Evolutionary conservation across 108 stramenopile species (phyloP).

Genomic region (Cyclotella choctawhatcheeana): DNA sequence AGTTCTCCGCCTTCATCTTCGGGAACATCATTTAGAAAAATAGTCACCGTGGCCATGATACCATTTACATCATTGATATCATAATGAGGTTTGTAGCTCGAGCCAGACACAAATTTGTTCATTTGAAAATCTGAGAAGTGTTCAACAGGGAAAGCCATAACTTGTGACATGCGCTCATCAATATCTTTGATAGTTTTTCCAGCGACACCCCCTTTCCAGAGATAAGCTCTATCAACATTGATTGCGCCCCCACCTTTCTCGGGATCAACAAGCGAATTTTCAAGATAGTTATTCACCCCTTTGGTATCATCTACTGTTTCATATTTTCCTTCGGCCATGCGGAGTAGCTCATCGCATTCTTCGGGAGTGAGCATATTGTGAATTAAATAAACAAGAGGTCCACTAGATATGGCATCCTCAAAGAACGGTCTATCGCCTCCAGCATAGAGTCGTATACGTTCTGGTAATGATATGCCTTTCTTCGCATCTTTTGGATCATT

Average conservation of each 20-base stretch:
- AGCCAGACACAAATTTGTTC: constrained; percentile 66
- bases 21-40: constrained; percentile 73
- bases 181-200: constrained; percentile 68
- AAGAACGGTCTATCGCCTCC: constrained; percentile 93
- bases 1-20: constrained; percentile 56
- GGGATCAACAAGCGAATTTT: constrained; percentile 50
- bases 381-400: constrained; percentile 84
- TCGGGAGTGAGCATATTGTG: constrained; percentile 83
- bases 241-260: constrained; percentile 39
- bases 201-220: constrained; percentile 83
- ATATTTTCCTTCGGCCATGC: constrained; percentile 55
- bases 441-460: constrained; percentile 80
- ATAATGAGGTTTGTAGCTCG: constrained; percentile 67
- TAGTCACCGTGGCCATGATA: constrained; percentile 79
- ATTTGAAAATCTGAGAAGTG: constrained; percentile 84
- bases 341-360: constrained; percentile 69
- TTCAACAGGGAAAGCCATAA: constrained; percentile 81
- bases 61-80: constrained; percentile 57
- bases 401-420: constrained; percentile 74
- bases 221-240: constrained; percentile 62
- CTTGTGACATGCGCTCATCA: constrained; percentile 89
- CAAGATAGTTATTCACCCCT: constrained; percentile 55
- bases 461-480: constrained; percentile 52
- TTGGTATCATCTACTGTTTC: constrained; percentile 35
- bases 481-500: constrained; percentile 60